Conservation (phyloP, 2,329 filamentous ascomycete species). For the Fusarium circinatum region DNA sequence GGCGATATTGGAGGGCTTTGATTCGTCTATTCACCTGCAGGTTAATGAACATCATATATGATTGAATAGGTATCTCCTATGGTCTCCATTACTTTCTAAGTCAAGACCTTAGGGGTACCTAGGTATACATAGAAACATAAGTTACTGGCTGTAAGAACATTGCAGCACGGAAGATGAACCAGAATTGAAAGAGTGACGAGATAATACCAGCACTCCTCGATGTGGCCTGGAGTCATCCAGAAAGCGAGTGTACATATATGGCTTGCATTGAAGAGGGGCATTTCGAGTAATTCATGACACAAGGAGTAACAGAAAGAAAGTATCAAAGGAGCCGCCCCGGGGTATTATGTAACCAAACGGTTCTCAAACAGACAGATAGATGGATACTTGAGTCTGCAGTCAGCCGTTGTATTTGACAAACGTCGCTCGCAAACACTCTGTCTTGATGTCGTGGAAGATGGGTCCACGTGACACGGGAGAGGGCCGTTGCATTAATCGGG, state of each 20-base stretch:
- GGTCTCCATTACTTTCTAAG: neutral
- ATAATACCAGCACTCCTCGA: neutral
- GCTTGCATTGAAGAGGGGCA: neutral
- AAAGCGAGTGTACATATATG: neutral
- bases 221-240: neutral
- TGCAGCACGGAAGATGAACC: neutral
- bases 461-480: slow-evolving; percentile 15
- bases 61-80: neutral
- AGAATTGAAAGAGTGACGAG: neutral
- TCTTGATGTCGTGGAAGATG: neutral
- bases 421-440: neutral
- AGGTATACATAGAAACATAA: neutral
- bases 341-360: neutral
- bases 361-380: neutral
- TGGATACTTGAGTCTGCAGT: neutral
- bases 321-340: neutral
- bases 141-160: neutral
- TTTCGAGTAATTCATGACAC: neutral
- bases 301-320: neutral
- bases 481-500: slow-evolving; percentile 2
- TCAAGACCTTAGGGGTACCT: neutral
- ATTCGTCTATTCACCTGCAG: neutral
- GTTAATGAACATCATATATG: neutral
- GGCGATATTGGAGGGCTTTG: neutral
- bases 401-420: neutral